phyloP scores from a whole-genome alignment of 164 flowering plant genomes.

The Brasenia schreberi region DNA sequence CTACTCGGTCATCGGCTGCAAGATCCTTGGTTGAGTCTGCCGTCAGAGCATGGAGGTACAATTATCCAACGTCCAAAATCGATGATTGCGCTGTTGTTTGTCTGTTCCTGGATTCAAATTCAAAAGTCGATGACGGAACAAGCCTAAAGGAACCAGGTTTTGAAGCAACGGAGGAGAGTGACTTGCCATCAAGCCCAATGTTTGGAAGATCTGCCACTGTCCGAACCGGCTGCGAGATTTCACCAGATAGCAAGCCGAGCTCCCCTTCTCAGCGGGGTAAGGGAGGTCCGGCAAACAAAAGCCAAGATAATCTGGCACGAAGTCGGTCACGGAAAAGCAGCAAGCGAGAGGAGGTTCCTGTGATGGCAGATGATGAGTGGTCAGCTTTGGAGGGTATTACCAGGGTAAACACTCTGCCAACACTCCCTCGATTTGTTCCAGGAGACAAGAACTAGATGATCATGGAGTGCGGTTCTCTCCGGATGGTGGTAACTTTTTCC shows the following conservation, averaged over 20 bases:
- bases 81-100: conserved; percentile 8
- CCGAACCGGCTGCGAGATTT: conserved; percentile 19
- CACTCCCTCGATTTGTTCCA: not conserved
- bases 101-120: conserved; percentile 2
- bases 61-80: conserved; percentile 2
- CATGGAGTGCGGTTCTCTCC: not conserved
- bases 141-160: not conserved
- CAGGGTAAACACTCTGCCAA: not conserved
- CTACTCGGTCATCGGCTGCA: conserved; percentile 1
- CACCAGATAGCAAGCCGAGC: conserved; percentile 6
- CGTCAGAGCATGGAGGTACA: conserved; percentile 5
- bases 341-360: not conserved
- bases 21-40: conserved; percentile 2
- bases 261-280: not conserved
- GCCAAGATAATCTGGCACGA: not conserved
- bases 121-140: not conserved
- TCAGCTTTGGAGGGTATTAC: not conserved
- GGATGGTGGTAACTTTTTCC: not conserved
- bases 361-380: not conserved
- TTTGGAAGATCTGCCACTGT: conserved; percentile 30
- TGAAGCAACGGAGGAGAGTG: not conserved
- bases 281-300: not conserved
- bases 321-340: not conserved
- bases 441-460: not conserved
- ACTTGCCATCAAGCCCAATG: not conserved